Percentiles rank a stretch among this genome's conserved stretches.
These are phyloP conservation scores for Pseudonitzschia pungens DNA, from an alignment of 108 stramenopile species.

Conservation along the genomic window DNA sequence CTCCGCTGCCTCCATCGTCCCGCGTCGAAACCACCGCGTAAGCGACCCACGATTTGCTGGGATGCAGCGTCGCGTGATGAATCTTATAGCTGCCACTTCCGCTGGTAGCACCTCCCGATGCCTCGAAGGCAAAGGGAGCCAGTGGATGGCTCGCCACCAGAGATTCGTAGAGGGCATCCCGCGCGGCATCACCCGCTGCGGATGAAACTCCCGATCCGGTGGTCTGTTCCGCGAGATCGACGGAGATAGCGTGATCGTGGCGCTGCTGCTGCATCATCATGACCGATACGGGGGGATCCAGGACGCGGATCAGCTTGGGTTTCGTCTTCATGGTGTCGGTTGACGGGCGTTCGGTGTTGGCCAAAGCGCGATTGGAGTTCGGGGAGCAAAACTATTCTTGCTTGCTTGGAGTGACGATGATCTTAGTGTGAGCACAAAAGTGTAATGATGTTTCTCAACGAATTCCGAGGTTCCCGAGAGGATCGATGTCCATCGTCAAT, in stretches of 20 bases:
- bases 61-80: neutral
- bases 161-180: neutral
- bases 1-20: neutral
- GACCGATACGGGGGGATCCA: neutral
- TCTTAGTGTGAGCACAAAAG: too few species aligned
- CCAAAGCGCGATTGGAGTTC: too few species aligned
- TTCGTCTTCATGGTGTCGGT: conserved; percentile 9
- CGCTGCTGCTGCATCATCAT: conserved; percentile 3
- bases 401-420: too few species aligned
- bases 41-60: neutral
- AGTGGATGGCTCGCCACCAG: neutral
- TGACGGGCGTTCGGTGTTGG: too few species aligned
- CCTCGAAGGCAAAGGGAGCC: neutral
- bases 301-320: conserved; percentile 13
- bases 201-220: neutral
- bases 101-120: neutral
- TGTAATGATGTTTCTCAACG: too few species aligned
- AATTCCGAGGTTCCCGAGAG: too few species aligned
- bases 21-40: neutral
- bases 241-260: neutral
- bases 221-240: neutral
- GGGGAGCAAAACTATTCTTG: too few species aligned
- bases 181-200: neutral
- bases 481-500: too few species aligned
- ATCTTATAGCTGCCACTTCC: neutral